Base-by-base conservation (phyloP, 2,329 filamentous ascomycete genomes). In the Ceratocystis smalleyi region DNA sequence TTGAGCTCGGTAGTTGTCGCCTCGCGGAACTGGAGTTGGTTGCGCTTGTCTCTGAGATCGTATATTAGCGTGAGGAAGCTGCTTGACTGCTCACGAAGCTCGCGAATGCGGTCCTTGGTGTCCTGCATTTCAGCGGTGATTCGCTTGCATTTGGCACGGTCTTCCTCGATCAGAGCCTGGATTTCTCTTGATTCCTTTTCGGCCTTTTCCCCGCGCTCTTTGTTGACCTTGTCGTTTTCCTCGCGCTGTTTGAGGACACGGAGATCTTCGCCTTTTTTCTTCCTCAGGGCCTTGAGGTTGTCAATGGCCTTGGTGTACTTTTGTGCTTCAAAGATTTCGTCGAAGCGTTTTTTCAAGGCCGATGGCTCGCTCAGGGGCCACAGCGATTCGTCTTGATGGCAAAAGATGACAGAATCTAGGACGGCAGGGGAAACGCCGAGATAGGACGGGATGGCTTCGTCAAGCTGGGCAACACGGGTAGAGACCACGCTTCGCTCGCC, bases 281-380 rank as follows among this genome's bases (percentile, higher is more conserved):
- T 99, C 47, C 87, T 82, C 61, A 97, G 79, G 8, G 85, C 73
- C 72, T 95, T 96, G 72, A 99, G 88, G 73, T 95, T 96, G 57
- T 96, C 91, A 67, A 99, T 95, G 19, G 91, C 94, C 71, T 96
- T 96, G 43, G 91, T 96, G 74, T 97, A 99, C 73, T 96, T 96
- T 75, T 89, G 79, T 1, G 94, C 94, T 75, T 97, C 94, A 69
- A 99, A 99, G 10, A 99, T 99, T 72, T 96, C 90, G 71, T 99
- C 94, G 67, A 99, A 99, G 62, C 86, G 87, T 74, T 95, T 95
- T 75, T 99, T 99, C 61, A 99, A 78, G 0, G 83, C 83, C 0
- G 83, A 78, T 0, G 94, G 90, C 70, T 95, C 89, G 71, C 90
- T 95, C 80, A 99, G 85, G 0, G 94, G 94, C 94, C 94, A 99